Evolutionary conservation across 768 basidiomycete species (phyloP).

Genomic region (Hydnomerulius pinastri): DNA sequence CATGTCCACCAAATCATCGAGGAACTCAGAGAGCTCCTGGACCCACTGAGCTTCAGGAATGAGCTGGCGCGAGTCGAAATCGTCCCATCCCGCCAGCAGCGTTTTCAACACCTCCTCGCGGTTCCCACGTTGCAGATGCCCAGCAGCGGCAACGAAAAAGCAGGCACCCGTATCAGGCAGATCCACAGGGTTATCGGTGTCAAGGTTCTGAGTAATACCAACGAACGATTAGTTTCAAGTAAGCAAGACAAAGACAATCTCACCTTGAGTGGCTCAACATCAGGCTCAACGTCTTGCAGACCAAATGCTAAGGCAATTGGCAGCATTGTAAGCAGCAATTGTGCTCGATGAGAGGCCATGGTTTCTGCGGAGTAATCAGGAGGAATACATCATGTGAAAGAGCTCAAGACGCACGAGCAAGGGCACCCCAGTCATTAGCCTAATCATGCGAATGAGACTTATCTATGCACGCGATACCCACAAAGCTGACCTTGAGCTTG

Average conservation of each 20-base stretch:
- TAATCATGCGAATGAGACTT: slow-evolving; percentile 19
- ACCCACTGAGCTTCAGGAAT: slow-evolving; percentile 46
- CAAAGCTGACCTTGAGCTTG: slow-evolving; percentile 53
- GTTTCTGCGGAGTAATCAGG: slow-evolving; percentile 36
- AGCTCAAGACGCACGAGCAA: slow-evolving; percentile 48
- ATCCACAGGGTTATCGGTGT: slow-evolving; percentile 46
- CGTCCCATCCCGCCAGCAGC: slow-evolving; percentile 33
- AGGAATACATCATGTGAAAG: not conserved
- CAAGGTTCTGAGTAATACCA: slow-evolving; percentile 46
- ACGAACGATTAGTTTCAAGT: not conserved
- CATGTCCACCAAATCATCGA: slow-evolving; percentile 43
- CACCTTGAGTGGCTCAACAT: slow-evolving; percentile 53
- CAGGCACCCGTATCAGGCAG: slow-evolving; percentile 35
- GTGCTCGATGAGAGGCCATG: slow-evolving; percentile 46
- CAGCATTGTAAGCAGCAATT: slow-evolving; percentile 42
- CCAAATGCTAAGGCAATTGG: slow-evolving; percentile 52
- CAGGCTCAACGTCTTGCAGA: slow-evolving; percentile 45
- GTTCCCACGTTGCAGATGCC: slow-evolving; percentile 12
- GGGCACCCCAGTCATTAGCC: slow-evolving; percentile 65
- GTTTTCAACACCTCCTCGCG: slow-evolving; percentile 11
- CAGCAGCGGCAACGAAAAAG: slow-evolving; percentile 34
- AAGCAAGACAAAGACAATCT: not conserved
- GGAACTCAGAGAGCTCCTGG: slow-evolving; percentile 37
- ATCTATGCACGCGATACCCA: not conserved
- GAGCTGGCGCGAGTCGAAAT: slow-evolving; percentile 33